A percentile compares a stretch with the other conserved stretches of the same genome.
Conservation (phyloP, 2,329 filamentous ascomycete species). For the Pleoardoris graminearum region DNA sequence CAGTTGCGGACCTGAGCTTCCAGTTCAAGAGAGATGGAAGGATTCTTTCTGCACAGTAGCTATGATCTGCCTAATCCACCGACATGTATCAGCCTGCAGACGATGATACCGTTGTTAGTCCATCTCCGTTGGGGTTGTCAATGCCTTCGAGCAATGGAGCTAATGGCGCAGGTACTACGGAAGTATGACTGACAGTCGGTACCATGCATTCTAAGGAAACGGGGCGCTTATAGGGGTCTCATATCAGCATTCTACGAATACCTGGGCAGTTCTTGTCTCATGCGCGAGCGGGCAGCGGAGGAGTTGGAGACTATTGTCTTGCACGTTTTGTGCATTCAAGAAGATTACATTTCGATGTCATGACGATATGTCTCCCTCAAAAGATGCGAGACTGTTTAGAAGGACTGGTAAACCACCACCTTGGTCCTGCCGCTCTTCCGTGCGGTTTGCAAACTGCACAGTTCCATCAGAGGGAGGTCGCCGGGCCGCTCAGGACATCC, state of each 20-base stretch:
- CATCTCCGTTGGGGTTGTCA: not conserved
- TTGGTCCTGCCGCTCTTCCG: not conserved
- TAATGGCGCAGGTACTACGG: conserved; percentile 5
- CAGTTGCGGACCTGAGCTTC: not conserved
- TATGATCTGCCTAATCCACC: not conserved
- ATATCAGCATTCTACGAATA: too few relatives aligned
- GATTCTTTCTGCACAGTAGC: not conserved
- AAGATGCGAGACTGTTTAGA: not conserved
- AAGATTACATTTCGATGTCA: not conserved
- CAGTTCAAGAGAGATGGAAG: conserved; percentile 1
- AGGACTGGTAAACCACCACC: not conserved
- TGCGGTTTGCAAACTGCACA: not conserved
- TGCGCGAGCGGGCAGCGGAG: not conserved
- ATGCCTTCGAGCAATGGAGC: not conserved
- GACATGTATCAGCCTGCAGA: not conserved
- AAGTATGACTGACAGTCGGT: not conserved
- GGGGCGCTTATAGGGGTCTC: too few relatives aligned
- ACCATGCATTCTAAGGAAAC: too few relatives aligned
- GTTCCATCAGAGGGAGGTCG: not conserved
- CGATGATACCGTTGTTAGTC: not conserved
- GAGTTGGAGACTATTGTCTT: not conserved
- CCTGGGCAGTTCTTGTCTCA: not conserved
- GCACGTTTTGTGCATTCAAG: not conserved
- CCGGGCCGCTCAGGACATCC: not conserved
- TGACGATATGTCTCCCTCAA: not conserved